These are phyloP conservation scores for Euphorbia lathyris DNA, from an alignment of 345 rosid species.

Conservation along the genomic window DNA sequence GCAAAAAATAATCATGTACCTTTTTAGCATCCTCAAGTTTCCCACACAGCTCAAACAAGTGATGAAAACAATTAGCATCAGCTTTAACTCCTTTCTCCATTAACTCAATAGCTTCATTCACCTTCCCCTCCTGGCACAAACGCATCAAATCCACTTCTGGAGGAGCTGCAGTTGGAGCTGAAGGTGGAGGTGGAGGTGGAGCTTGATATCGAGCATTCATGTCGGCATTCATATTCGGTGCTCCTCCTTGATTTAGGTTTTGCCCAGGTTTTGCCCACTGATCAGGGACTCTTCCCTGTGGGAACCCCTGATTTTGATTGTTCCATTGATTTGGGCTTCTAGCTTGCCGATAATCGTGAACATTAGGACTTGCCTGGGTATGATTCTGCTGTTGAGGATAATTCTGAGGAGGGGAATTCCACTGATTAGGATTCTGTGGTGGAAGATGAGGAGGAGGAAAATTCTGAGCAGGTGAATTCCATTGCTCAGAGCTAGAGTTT, in stretches of 20 bases:
- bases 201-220: conserved; percentile 13
- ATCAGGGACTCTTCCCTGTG: conserved; percentile 16
- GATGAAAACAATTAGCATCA: conserved; percentile 44
- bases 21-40: conserved; percentile 64
- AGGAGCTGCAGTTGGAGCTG: conserved; percentile 15
- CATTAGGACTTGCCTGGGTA: conserved; percentile 6
- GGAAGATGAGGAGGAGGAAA: background rate
- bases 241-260: conserved; percentile 30
- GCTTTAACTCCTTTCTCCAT: conserved; percentile 62
- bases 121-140: conserved; percentile 47
- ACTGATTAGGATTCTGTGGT: conserved; percentile 2
- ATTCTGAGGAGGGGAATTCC: background rate
- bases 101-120: conserved; percentile 60
- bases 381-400: background rate
- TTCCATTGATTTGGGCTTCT: conserved; percentile 37
- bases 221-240: background rate
- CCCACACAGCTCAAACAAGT: conserved; percentile 47
- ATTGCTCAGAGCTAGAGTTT: conserved; percentile 2
- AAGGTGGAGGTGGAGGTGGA: background rate
- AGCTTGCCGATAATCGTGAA: conserved; percentile 28
- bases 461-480: background rate
- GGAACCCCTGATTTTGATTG: conserved; percentile 34
- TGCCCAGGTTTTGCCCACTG: conserved; percentile 24
- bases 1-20: conserved; percentile 71
- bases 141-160: conserved; percentile 39